Base-by-base conservation (phyloP, 2,329 filamentous ascomycete species). In the Colletotrichum lini region DNA sequence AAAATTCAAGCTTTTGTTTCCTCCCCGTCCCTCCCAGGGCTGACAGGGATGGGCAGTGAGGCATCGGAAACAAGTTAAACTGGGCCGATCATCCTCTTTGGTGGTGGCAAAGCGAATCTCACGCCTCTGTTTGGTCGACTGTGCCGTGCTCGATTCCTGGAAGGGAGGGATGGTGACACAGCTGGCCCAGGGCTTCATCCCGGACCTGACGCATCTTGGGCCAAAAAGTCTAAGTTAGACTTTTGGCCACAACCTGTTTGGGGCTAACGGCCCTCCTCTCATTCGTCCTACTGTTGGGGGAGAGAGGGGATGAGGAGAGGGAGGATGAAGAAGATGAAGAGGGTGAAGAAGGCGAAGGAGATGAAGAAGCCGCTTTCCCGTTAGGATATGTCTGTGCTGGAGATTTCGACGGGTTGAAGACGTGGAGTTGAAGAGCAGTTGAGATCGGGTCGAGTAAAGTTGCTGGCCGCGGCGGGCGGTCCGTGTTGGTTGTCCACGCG, bases 31-130 rank as follows among this genome's bases (percentile, higher is more conserved):
- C 8, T 9, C 30, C 30, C 47, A 16, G 35, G 26, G 63, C 60
- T 49, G 30, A 38, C 47, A 62, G 35, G 67, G 67, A 38, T 13
- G 30, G n/a, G 5, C 7, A 18, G n/a, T 26, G 62, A 67, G 15
- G 35, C 4, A 10, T 16, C 6, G 10, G 18, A 26, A 40, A 50
- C 12, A 16, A 40, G 35, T 30, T 7, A 52, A 44, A 23, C 23
- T 21, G 13, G 35, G 44, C 40, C 69, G 69, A 72, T 72, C 40
- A 30, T 18, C 23, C 57, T 58, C 42, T 3, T 38, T 30, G 3
- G 21, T 15, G 50, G 65, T 23, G 21, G 23, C 2, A 54, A 72
- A 68, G 65, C 53, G 58, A 69, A 72, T 72, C 69, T 60, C 53
- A 8, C 35, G 30, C 15, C 23, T n/a, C 21, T 60, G 30, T 49